Base-by-base conservation (phyloP, 805 yeast species). In the Wickerhamomyces chaumierensis region DNA sequence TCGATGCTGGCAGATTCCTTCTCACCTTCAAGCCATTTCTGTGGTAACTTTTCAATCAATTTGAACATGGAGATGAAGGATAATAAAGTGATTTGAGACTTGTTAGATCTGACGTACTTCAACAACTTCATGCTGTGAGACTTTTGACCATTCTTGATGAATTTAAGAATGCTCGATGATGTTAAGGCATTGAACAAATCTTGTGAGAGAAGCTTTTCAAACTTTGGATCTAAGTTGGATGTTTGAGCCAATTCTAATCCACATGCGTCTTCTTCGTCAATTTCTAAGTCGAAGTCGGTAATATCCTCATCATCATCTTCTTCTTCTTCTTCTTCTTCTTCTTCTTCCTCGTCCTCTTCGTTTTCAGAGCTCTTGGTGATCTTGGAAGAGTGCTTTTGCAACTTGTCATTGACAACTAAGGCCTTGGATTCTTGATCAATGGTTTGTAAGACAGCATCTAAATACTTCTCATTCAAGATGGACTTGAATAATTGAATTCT, bases 401-500 rank as follows among this genome's bases (percentile, higher is more conserved):
- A 21, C 11, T 34, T 34, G 3, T 39, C 35, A 23, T 37, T 42
- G 12, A 31, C 16, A 3, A 9, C 31, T 12, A 36, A 35, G 21
- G 40, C 38, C 16, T 39, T 37, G 4, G 41, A 40, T 40, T 42
- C 45, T 36, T 46, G 42, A 31, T 40, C 42, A 12, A 53, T 39
- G 7, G 49, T 15, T 20, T 36, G 36, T 32, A 53, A 37, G 8
- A 46, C 49, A 3, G 39, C 6, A 33, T 49, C 50, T 23, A 53
- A 42, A 18, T 52, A 49, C 39, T 52, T 52, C 31, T 50, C 55
- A 37, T 54, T 53, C 27, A 57, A 43, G 27, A 56, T 37, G 2
- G 60, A 48, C 36, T 49, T 52, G 43, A 57, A 54, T 29, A 56
- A 31, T 39, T 50, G 48, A 27, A 49, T 45, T 42, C 57, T 49